phyloP scores from a whole-genome alignment of 305 asterid species.

The Coffea humblotiana region DNA sequence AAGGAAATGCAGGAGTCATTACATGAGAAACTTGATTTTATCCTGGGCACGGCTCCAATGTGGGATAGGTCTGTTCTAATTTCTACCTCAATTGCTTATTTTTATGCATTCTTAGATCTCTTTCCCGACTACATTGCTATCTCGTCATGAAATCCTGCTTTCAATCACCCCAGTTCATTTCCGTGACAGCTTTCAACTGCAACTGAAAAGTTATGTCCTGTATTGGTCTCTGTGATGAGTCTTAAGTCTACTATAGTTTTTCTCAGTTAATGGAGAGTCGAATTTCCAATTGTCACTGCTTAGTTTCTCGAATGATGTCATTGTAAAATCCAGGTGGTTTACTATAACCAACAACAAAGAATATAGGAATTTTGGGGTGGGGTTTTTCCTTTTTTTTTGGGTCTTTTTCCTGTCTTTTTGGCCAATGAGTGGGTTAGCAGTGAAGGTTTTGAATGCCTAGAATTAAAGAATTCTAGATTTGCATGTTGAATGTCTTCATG shows the following conservation, averaged over 20 bases:
- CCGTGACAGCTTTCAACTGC: neutral
- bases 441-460: neutral
- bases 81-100: neutral
- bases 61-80: slow-evolving; percentile 59
- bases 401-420: too few relatives aligned
- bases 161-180: neutral
- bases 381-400: too few relatives aligned
- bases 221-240: neutral
- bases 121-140: neutral
- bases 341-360: neutral
- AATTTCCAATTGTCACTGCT: neutral
- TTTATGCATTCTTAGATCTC: neutral
- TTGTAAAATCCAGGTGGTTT: neutral
- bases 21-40: slow-evolving; percentile 50
- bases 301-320: neutral
- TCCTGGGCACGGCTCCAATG: slow-evolving; percentile 77
- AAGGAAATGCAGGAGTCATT: slow-evolving; percentile 63
- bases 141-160: neutral
- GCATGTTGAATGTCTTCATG: neutral
- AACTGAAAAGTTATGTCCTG: neutral
- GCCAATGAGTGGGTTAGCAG: too few relatives aligned
- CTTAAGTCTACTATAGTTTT: neutral
- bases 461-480: neutral
- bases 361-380: neutral
- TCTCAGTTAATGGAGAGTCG: neutral